Percentiles rank a stretch among this genome's conserved stretches.
Evolutionary conservation across 306 rosid genomes (phyloP).

Genomic region (Potentilla sterilis): DNA sequence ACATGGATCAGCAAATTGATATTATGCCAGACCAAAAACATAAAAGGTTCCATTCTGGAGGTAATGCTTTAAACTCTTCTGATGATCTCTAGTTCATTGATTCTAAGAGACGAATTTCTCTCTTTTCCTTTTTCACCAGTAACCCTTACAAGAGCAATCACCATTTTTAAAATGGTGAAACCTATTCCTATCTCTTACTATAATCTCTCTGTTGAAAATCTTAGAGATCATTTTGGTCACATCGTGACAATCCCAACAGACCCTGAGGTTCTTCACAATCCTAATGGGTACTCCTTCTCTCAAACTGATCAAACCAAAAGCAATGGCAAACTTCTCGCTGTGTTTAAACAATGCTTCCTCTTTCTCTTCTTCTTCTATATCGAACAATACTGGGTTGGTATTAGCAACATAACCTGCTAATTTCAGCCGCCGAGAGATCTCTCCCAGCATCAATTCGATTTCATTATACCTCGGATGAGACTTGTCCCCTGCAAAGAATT

Average conservation of each 20-base stretch:
- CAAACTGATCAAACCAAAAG: slow-evolving; percentile 52
- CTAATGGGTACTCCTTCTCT: slow-evolving; percentile 36
- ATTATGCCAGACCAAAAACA: no score
- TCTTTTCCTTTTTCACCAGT: slow-evolving; percentile 35
- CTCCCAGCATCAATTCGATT: slow-evolving; percentile 48
- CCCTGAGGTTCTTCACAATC: slow-evolving; percentile 49
- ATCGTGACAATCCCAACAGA: slow-evolving; percentile 56
- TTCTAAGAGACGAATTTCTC: background rate
- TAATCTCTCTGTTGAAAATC: slow-evolving; percentile 39
- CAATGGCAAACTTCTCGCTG: slow-evolving; percentile 58
- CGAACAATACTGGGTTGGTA: slow-evolving; percentile 53
- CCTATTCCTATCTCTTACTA: slow-evolving; percentile 54
- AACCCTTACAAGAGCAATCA: slow-evolving; percentile 50
- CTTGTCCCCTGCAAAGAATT: slow-evolving; percentile 57
- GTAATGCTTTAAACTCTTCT: background rate
- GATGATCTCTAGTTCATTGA: background rate
- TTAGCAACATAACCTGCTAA: slow-evolving; percentile 44
- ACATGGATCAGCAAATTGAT: no score
- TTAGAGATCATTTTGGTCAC: slow-evolving; percentile 51
- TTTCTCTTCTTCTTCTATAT: slow-evolving; percentile 62
- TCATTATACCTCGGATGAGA: slow-evolving; percentile 49
- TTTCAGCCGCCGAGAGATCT: slow-evolving; percentile 44
- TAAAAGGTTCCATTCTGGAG: background rate
- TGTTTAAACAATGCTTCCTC: slow-evolving; percentile 53
- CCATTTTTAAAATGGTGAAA: slow-evolving; percentile 52